phyloP scores from a whole-genome alignment of 345 rosid genomes.

The Mangifera indica region DNA sequence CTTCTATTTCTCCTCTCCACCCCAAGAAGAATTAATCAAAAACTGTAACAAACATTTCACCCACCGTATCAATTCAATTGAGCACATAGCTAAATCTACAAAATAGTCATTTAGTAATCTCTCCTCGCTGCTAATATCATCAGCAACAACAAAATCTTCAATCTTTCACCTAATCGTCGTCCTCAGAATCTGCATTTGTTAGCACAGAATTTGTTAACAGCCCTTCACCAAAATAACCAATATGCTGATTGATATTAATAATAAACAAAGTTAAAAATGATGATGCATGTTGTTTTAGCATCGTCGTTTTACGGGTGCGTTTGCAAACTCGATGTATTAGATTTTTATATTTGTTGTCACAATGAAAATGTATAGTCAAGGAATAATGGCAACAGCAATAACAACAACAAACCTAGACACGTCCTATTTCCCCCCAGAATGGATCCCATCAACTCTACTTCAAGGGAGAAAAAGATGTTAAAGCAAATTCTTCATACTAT shows the following conservation, averaged over 20 bases:
- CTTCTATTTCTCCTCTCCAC: slow-evolving; percentile 24
- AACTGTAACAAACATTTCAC: slow-evolving; percentile 20
- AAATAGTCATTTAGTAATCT: slow-evolving; percentile 3
- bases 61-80: slow-evolving; percentile 19
- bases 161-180: slow-evolving; percentile 64
- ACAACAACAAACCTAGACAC: neutral
- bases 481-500: no score
- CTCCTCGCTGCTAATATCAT: slow-evolving; percentile 19
- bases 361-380: neutral
- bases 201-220: slow-evolving; percentile 9
- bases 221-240: neutral
- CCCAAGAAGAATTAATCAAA: slow-evolving; percentile 20
- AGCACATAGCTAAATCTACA: slow-evolving; percentile 24
- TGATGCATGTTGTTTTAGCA: neutral
- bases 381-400: neutral
- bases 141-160: slow-evolving; percentile 5
- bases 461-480: neutral
- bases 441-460: neutral
- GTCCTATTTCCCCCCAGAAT: neutral
- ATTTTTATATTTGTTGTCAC: no score
- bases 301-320: neutral
- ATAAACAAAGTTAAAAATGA: neutral
- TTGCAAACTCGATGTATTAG: neutral
- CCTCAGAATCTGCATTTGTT: slow-evolving; percentile 80
- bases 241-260: neutral